These are phyloP conservation scores for Termitomyces bulborhizus DNA, from an alignment of 768 basidiomycete species.

Conservation along the genomic window DNA sequence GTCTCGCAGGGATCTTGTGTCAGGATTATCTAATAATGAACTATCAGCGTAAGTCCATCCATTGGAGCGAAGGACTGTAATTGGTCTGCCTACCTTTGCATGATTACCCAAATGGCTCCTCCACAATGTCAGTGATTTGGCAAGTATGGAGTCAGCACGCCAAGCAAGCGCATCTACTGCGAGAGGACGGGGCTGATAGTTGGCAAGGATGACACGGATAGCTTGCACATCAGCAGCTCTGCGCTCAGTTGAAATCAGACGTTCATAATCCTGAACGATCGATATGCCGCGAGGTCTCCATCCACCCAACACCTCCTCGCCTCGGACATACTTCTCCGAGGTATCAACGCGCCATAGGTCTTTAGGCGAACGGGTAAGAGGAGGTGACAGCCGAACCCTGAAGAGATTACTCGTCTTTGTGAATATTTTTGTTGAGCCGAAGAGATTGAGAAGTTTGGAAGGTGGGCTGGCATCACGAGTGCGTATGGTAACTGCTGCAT, in stretches of 20 bases:
- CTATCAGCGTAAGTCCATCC: conserved; percentile 12
- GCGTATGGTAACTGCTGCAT: conserved; percentile 79
- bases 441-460: conserved; percentile 67
- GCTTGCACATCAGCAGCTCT: conserved; percentile 88
- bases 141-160: conserved; percentile 60
- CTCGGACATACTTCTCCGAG: conserved; percentile 88
- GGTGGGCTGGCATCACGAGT: conserved; percentile 83
- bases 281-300: conserved; percentile 91
- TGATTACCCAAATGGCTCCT: conserved; percentile 72
- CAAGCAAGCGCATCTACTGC: conserved; percentile 53
- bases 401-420: conserved; percentile 82
- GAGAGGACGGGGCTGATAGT: conserved; percentile 42
- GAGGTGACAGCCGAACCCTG: conserved; percentile 73
- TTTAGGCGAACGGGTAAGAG: conserved; percentile 76
- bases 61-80: not conserved
- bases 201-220: conserved; percentile 68
- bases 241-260: conserved; percentile 64
- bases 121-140: conserved; percentile 74
- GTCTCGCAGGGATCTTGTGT: conserved; percentile 62
- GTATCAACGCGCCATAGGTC: conserved; percentile 96
- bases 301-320: conserved; percentile 74
- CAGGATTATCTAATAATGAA: conserved; percentile 58
- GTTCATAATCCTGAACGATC: conserved; percentile 80
- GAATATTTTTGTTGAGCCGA: conserved; percentile 72
- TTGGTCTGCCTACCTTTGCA: conserved; percentile 51